Percentiles rank a stretch among this genome's conserved stretches.
Evolutionary conservation across 1,284 basidiomycete genomes (phyloP).

Genomic region (Fomes fomentarius): DNA sequence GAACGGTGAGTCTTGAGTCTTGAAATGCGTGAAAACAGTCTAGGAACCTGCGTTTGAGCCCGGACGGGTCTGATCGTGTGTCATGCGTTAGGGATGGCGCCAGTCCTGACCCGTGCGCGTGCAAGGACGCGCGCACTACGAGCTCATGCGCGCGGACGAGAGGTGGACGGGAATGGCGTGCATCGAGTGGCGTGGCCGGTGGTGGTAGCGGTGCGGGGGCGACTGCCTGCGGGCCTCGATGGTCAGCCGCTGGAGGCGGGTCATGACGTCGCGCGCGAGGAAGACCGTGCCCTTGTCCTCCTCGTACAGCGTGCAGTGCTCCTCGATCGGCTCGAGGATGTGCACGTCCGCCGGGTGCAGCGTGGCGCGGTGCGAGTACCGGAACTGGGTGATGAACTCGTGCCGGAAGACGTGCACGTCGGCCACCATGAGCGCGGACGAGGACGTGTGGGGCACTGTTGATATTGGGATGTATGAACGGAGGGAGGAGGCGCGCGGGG

Average conservation of each 20-base stretch:
- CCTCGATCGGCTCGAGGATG: conserved; percentile 57
- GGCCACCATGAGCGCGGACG: conserved; percentile 37
- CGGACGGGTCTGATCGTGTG: too few species aligned
- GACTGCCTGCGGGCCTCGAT: conserved; percentile 15
- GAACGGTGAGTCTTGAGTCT: not conserved
- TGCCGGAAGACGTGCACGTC: conserved; percentile 41
- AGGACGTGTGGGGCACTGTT: conserved; percentile 22
- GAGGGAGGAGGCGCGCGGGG: too few species aligned
- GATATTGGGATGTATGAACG: too few species aligned
- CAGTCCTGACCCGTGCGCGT: too few species aligned
- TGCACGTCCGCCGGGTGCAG: conserved; percentile 49
- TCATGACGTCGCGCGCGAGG: conserved; percentile 59
- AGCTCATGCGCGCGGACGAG: not conserved
- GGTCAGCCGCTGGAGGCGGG: conserved; percentile 44
- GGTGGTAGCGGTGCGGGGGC: not conserved
- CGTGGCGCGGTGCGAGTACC: conserved; percentile 39
- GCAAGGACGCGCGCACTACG: not conserved
- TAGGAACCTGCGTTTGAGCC: too few species aligned
- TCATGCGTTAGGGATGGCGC: too few species aligned
- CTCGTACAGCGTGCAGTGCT: conserved; percentile 54
- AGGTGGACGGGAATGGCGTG: too few species aligned
- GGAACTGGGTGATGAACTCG: conserved; percentile 47
- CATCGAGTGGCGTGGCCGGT: conserved; percentile 7
- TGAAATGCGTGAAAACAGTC: conserved; percentile 1
- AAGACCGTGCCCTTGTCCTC: conserved; percentile 66